Evolutionary conservation across 768 basidiomycete genomes (phyloP), one percentile per base, ranked within the genome.

Genomic region (Boletus vinaceobasis): DNA sequence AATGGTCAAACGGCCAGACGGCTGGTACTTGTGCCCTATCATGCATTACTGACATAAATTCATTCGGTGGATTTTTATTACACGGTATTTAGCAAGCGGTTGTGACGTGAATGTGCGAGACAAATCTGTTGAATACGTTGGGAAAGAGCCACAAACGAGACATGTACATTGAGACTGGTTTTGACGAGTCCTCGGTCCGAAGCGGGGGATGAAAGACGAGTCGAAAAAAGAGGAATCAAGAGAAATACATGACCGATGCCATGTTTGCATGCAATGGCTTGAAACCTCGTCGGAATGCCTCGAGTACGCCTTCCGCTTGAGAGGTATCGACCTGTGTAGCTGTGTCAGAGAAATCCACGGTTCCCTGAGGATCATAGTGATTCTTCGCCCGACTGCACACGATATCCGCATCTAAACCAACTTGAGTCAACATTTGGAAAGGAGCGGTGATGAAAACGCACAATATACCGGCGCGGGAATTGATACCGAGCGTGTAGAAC

Each of bases 391-490:
- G 80, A 1, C 86, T 77, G 65, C 90, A 92, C 19, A 84, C 77
- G 23, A 86, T 87, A 64, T 90, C 87, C 8, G 88, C 88, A 65
- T 90, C 88, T 90, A 57, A 29, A 37, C 52, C 26, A 15, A 42
- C 19, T 35, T 52, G n/a, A 57, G 56, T 35, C 39, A 17, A 36
- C 2, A 31, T 40, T 39, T 50, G 29, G 17, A 51, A 2, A 26
- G 13, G 15, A 47, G 35, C 2, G 10, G 6, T 4, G 33, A 36
- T n/a, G n/a, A 14, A 1, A 26, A 68, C 85, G 62, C 62, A 90
- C 88, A 90, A 60, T 90, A 90, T 0, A 90, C 88, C 0, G 89
- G 89, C 0, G 88, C 89, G 0, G 89, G 89, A 47, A 90, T 90
- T 0, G 89, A 90, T 1, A 90, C 89, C 0, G 88, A 87, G 23